Evolutionary conservation across 805 yeast species (phyloP).

Genomic region (Komagataella pseudopastoris): DNA sequence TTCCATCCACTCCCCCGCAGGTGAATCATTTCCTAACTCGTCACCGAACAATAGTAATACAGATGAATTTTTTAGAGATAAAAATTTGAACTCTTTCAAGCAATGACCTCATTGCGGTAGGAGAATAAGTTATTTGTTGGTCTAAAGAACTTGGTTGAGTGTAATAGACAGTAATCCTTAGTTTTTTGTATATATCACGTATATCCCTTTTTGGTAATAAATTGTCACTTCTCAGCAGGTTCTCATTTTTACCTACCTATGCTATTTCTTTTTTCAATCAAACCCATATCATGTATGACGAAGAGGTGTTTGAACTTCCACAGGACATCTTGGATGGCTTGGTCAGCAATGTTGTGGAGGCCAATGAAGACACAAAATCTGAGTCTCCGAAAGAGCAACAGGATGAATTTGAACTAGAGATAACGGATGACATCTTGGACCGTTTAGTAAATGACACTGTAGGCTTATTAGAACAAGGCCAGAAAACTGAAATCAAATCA

Average conservation of each 20-base stretch:
- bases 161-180: not conserved
- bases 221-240: not conserved
- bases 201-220: not conserved
- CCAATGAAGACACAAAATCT: not conserved
- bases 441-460: not conserved
- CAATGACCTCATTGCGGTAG: not conserved
- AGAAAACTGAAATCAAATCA: not conserved
- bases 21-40: not conserved
- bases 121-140: not conserved
- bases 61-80: not conserved
- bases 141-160: not conserved
- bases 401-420: not conserved
- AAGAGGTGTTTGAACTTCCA: not conserved
- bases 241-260: not conserved
- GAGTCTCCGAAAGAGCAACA: not conserved
- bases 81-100: not conserved
- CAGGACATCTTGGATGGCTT: not conserved
- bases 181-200: not conserved
- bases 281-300: not conserved
- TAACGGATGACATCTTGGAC: not conserved
- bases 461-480: not conserved
- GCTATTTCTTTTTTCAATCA: not conserved
- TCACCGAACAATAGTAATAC: not conserved
- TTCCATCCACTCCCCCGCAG: not conserved
- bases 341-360: not conserved